phyloP scores from a whole-genome alignment of 345 rosid species.

The Geranium brycei region DNA sequence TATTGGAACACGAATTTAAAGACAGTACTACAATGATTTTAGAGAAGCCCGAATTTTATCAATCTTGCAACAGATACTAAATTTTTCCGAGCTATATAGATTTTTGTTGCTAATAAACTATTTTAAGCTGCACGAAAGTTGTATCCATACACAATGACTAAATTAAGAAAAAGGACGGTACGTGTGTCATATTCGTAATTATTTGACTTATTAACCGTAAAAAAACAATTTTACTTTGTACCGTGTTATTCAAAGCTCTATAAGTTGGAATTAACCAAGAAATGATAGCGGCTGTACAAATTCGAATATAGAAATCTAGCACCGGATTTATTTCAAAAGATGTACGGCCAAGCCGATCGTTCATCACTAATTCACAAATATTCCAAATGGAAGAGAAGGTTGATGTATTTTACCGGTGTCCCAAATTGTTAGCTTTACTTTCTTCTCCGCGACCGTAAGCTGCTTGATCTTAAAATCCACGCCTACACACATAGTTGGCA shows the following conservation, averaged over 20 bases:
- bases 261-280: not conserved
- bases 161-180: too few relatives aligned
- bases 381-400: not conserved
- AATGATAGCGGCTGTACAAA: too few relatives aligned
- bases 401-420: conserved; percentile 50
- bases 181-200: too few relatives aligned
- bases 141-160: too few relatives aligned
- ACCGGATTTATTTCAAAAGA: not conserved
- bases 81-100: too few relatives aligned
- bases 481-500: conserved; percentile 27
- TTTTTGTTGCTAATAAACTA: too few relatives aligned
- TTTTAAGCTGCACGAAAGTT: too few relatives aligned
- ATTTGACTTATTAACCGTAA: too few relatives aligned
- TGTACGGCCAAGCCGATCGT: too few relatives aligned
- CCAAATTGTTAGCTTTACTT: conserved; percentile 89
- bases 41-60: not conserved
- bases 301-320: not conserved
- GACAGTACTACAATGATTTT: not conserved
- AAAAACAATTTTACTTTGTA: too few relatives aligned
- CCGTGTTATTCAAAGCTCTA: not conserved
- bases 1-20: not conserved
- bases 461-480: conserved; percentile 97
- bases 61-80: not conserved
- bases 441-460: conserved; percentile 64
- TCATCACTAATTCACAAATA: not conserved